Percentiles rank a stretch among this genome's conserved stretches.
Conservation (phyloP, 2,329 filamentous ascomycete genomes). For the Atkinsonella hypoxylon region DNA sequence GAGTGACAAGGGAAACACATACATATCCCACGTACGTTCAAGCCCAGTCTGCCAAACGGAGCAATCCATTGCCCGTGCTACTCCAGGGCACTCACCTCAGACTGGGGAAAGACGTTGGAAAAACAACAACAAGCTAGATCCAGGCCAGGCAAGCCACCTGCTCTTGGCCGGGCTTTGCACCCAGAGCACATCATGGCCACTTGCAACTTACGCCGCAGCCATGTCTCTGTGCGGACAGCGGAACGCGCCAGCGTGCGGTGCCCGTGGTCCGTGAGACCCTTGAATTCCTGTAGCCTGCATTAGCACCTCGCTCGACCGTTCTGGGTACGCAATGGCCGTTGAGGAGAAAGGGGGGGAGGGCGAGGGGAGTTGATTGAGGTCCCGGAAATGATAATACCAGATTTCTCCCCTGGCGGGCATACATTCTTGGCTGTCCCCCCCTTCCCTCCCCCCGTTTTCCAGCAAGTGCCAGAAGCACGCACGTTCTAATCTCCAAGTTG, state of each 20-base stretch:
- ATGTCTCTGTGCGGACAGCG: neutral
- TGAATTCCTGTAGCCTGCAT: neutral
- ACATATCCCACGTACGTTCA: neutral
- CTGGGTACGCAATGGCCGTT: neutral
- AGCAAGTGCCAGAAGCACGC: too few relatives aligned
- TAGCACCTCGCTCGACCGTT: neutral
- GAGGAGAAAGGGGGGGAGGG: neutral
- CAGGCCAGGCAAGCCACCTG: neutral
- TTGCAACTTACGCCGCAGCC: neutral
- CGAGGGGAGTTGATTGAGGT: too few relatives aligned
- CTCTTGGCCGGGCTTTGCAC: neutral
- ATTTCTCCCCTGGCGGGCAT: too few relatives aligned
- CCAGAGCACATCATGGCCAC: neutral
- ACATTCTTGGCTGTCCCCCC: neutral
- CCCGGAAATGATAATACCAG: too few relatives aligned
- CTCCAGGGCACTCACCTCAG: neutral
- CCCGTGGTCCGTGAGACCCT: neutral
- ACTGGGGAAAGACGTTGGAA: neutral
- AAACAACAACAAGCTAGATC: neutral
- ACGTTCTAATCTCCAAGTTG: too few relatives aligned
- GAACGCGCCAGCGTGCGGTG: neutral
- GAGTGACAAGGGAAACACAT: neutral
- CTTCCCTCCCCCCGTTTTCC: neutral
- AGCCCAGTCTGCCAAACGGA: neutral
- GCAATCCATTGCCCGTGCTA: neutral